Conservation (phyloP, 371 early-diverging fungal species). For the Parasitella parasitica region DNA sequence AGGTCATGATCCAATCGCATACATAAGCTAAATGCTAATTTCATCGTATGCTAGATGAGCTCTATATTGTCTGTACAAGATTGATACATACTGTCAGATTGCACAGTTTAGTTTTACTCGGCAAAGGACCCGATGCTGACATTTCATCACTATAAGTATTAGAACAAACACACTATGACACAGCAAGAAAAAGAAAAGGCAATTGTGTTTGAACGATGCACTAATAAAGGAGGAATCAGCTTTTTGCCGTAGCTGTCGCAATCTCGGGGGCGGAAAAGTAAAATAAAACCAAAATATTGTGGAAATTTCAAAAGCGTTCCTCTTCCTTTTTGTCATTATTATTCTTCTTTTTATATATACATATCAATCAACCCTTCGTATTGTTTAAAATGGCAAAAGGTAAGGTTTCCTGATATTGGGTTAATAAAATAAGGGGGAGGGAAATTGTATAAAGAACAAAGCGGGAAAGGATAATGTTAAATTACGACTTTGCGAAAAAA, state of each 20-base stretch:
- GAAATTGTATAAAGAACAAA: too few relatives aligned
- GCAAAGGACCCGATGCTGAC: not conserved
- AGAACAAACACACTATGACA: not conserved
- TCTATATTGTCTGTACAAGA: too few relatives aligned
- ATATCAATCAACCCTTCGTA: not conserved
- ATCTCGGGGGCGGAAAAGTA: not conserved
- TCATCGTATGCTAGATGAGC: too few relatives aligned
- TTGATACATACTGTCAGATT: not conserved
- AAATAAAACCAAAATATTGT: not conserved
- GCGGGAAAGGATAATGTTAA: too few relatives aligned
- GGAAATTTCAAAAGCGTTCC: not conserved
- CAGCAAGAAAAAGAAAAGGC: not conserved
- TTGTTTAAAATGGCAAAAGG: conserved; percentile 19
- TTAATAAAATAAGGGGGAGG: too few relatives aligned
- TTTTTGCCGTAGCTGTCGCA: too few relatives aligned
- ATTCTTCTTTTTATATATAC: conserved; percentile 1
- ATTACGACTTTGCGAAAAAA: not conserved
- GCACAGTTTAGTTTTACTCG: not conserved
- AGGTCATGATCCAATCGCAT: too few relatives aligned
- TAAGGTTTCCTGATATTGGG: not conserved
- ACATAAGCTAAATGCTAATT: not conserved
- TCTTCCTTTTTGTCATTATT: not conserved
- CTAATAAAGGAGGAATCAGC: too few relatives aligned
- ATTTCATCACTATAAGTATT: not conserved
- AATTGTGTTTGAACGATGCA: too few relatives aligned